These are phyloP conservation scores for Fusarium vanettenii DNA, from an alignment of 2,329 filamentous ascomycete species.

Conservation along the genomic window DNA sequence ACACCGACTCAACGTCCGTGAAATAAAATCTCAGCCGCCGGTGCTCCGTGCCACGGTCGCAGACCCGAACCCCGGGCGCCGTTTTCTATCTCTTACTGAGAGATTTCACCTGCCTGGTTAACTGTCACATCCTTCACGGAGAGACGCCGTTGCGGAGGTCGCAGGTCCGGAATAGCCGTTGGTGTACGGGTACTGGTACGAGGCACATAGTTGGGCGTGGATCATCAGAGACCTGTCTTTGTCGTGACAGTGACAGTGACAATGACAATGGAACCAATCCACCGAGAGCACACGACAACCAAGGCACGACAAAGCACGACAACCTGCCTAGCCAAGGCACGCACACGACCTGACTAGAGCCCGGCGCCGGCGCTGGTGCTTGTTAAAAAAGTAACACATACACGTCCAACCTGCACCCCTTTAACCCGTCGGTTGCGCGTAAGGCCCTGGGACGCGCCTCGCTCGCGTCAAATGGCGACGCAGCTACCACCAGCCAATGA, in stretches of 20 bases:
- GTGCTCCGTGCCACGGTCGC: constrained; percentile 30
- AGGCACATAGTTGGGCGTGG: constrained; percentile 11
- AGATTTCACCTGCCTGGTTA: constrained; percentile 8
- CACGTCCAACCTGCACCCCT: constrained; percentile 34
- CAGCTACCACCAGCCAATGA: constrained; percentile 29
- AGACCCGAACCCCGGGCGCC: constrained; percentile 15
- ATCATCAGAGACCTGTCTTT: constrained; percentile 20
- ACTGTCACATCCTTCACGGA: background rate
- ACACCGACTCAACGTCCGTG: constrained; percentile 32
- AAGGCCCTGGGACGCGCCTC: constrained; percentile 34
- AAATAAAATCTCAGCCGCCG: constrained; percentile 42
- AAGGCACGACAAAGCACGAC: constrained; percentile 9
- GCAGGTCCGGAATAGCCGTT: constrained; percentile 17
- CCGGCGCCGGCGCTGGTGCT: constrained; percentile 5
- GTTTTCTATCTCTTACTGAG: constrained; percentile 12
- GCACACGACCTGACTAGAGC: constrained; percentile 27
- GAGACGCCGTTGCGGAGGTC: background rate
- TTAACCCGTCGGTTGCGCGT: constrained; percentile 35
- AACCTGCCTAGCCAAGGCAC: constrained; percentile 21
- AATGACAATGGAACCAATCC: background rate
- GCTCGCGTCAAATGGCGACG: constrained; percentile 40
- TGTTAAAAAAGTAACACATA: constrained; percentile 29
- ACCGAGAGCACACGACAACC: constrained; percentile 19
- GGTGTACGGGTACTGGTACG: background rate
- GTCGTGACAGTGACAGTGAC: constrained; percentile 17